Percentiles rank a stretch among this genome's conserved stretches.
Conservation (phyloP, 148 eudicot species). For the Polygonum aviculare region DNA sequence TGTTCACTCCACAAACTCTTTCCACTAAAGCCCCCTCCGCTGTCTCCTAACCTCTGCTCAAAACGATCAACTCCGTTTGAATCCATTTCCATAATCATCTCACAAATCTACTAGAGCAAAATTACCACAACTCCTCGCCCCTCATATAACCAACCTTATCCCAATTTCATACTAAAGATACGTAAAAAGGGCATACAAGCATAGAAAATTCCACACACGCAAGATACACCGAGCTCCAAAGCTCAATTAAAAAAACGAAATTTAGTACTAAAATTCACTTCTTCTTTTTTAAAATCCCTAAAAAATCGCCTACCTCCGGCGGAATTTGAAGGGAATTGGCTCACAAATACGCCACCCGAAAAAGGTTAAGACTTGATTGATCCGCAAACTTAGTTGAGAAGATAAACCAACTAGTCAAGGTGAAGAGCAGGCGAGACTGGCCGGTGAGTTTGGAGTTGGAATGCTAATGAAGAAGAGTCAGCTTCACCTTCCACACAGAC, state of each 20-base stretch:
- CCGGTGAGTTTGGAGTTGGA: neutral
- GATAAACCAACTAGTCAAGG: constrained; percentile 4
- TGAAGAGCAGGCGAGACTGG: neutral
- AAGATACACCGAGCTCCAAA: neutral
- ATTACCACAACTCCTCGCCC: neutral
- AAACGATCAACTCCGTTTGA: constrained; percentile 6
- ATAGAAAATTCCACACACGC: neutral
- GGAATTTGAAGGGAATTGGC: neutral
- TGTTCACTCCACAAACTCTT: constrained; percentile 2
- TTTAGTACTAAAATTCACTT: neutral
- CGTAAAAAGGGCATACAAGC: neutral
- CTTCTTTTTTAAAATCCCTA: neutral
- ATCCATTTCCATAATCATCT: neutral
- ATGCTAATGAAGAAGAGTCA: neutral
- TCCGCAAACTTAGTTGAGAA: neutral
- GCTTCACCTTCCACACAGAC: constrained; percentile 2
- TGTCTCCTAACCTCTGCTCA: neutral
- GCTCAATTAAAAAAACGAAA: neutral
- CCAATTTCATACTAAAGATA: neutral
- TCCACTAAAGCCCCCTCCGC: neutral
- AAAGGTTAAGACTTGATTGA: neutral
- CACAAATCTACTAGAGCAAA: neutral
- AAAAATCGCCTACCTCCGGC: neutral
- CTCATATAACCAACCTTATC: neutral
- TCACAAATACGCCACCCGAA: neutral